Evolutionary conservation across 2,329 filamentous ascomycete species (phyloP).

Genomic region (Nectriaceae sp.): DNA sequence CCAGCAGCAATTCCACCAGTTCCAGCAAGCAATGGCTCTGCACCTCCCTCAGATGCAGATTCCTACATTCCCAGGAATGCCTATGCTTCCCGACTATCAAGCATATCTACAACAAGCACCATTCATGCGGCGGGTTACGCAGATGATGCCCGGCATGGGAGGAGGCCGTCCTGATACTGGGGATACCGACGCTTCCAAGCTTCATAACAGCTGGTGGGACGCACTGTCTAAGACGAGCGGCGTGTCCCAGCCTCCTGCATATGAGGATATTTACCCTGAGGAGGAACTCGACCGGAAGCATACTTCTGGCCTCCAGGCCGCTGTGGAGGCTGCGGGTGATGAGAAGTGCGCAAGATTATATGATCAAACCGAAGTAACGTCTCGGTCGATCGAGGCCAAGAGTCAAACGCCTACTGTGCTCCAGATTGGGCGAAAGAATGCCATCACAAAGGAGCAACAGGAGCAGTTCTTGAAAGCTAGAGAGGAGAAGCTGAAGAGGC

Average conservation of each 20-base stretch:
- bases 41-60: conserved; percentile 67
- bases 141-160: conserved; percentile 68
- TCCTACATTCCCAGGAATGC: conserved; percentile 57
- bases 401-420: conserved; percentile 48
- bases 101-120: conserved; percentile 59
- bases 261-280: conserved; percentile 75
- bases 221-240: conserved; percentile 56
- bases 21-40: conserved; percentile 71
- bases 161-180: conserved; percentile 37
- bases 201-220: conserved; percentile 63
- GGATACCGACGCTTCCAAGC: background rate
- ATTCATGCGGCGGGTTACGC: conserved; percentile 72
- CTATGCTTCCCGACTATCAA: conserved; percentile 71
- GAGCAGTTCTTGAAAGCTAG: conserved; percentile 63
- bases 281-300: conserved; percentile 57
- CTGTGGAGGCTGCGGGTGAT: conserved; percentile 60
- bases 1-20: conserved; percentile 71
- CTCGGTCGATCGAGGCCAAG: conserved; percentile 20
- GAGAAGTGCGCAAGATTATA: conserved; percentile 56
- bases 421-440: conserved; percentile 63
- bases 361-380: conserved; percentile 45
- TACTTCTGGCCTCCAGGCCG: conserved; percentile 57
- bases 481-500: conserved; percentile 62
- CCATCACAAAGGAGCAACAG: conserved; percentile 66
- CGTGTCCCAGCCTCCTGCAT: conserved; percentile 67